Conservation (phyloP, 2,329 filamentous ascomycete genomes). For the Cladosporium sp. region DNA sequence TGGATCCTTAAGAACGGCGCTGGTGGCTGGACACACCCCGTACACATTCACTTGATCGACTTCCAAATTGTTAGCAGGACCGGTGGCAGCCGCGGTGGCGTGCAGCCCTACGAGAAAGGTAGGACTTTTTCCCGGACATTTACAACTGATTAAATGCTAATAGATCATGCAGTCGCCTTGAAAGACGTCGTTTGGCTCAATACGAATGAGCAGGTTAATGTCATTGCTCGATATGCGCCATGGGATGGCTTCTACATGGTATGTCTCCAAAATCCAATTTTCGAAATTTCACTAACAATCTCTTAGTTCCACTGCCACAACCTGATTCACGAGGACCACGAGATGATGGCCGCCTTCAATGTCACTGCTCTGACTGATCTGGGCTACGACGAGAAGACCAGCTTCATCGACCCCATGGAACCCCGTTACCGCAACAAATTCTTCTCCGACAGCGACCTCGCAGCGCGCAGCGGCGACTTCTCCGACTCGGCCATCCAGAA, state of each 20-base stretch:
- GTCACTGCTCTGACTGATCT: constrained; percentile 39
- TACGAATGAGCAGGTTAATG: constrained; percentile 51
- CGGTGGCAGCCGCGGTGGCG: constrained; percentile 43
- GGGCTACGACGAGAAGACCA: constrained; percentile 34
- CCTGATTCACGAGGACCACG: constrained; percentile 46
- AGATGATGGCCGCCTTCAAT: constrained; percentile 49
- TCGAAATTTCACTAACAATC: neutral
- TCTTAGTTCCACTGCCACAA: constrained; percentile 45
- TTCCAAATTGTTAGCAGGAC: constrained; percentile 56
- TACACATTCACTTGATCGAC: constrained; percentile 62
- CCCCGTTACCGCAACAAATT: constrained; percentile 25
- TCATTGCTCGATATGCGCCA: constrained; percentile 54
- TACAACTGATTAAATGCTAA: constrained; percentile 10
- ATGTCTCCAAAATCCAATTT: neutral
- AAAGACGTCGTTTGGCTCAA: constrained; percentile 61
- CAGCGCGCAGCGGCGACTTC: constrained; percentile 23
- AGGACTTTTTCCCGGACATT: too few species aligned
- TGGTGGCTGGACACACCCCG: constrained; percentile 51
- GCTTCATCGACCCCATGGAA: constrained; percentile 28
- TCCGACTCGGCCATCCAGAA: constrained; percentile 27
- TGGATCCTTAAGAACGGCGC: constrained; percentile 46
- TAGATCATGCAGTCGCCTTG: constrained; percentile 45
- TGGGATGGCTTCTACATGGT: constrained; percentile 53
- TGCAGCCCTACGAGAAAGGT: constrained; percentile 53
- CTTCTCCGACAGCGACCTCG: constrained; percentile 22